Base-by-base conservation (phyloP, 2,329 filamentous ascomycete genomes). In the Neofusicoccum umdonicola region DNA sequence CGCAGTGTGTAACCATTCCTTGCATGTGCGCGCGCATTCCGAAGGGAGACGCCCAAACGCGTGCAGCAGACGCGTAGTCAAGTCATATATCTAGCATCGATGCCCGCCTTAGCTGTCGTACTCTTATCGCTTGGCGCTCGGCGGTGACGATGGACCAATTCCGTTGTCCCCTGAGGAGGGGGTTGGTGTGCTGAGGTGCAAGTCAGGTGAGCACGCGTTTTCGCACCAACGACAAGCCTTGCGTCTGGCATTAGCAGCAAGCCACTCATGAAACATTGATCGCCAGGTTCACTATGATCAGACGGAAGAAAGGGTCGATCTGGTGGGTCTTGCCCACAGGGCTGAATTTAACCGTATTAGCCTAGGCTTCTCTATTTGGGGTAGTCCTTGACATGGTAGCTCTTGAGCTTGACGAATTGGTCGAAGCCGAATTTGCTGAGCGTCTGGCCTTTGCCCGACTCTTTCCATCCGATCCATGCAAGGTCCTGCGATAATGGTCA, bases 381-480 rank as follows among this genome's bases (percentile, higher is more conserved):
- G 72, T 87, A 87, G 64, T 96, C 88, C 81, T 97, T 97, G 76
- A 97, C 76, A 78, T 98, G 94, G 78, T 90, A 96, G 83, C 91
- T 97, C 88, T 97, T 97, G 72, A 97, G 84, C 84, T 95, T 96
- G 74, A 96, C 90, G 75, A 97, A 98, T 75, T 96, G 92, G 71
- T 97, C 94, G 74, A 96, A 98, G 11, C 94, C 94, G 73, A 93
- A 96, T 71, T 83, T 88, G 80, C 92, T 95, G 71, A 98, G 80
- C 9, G 93, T 97, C 71, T 93, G 90, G 22, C 94, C 94, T 78
- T 91, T 93, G 68, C 94, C 94, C 66, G 93, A 97, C 76, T 97
- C 93, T 83, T 98, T 98, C 93, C 93, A 97, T 11, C 94, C 94
- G 2, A 93, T 95, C 92, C 92, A 96, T n/a, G 93, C 92, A 69